Conservation (phyloP, 805 yeast species). For the Pichia eremophila region DNA sequence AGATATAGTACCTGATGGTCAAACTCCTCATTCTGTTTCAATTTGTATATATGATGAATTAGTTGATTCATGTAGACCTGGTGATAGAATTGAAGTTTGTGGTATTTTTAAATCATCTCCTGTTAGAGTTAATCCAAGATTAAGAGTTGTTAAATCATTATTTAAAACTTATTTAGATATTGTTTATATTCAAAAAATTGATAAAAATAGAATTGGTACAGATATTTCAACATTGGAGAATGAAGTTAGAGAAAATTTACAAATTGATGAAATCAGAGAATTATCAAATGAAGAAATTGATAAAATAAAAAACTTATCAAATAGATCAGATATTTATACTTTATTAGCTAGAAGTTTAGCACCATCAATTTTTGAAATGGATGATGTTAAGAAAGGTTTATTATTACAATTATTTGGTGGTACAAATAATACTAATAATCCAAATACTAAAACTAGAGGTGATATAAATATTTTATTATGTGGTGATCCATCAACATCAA, state of each 20-base stretch:
- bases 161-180: constrained; percentile 93
- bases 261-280: constrained; percentile 67
- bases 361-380: constrained; percentile 94
- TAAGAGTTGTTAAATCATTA: constrained; percentile 70
- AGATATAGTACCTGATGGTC: constrained; percentile 95
- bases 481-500: constrained; percentile 98
- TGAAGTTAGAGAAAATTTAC: constrained; percentile 50
- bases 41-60: constrained; percentile 92
- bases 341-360: constrained; percentile 84
- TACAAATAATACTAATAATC: constrained; percentile 74
- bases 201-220: constrained; percentile 68
- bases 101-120: constrained; percentile 93
- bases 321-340: constrained; percentile 75
- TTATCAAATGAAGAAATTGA: constrained; percentile 62
- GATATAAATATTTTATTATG: constrained; percentile 86
- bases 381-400: constrained; percentile 94
- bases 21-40: constrained; percentile 94
- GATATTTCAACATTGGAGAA: constrained; percentile 65
- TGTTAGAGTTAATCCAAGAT: constrained; percentile 77
- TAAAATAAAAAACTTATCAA: constrained; percentile 50
- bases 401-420: constrained; percentile 92
- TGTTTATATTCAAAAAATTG: constrained; percentile 83
- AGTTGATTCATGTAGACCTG: constrained; percentile 91
- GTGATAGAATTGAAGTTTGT: constrained; percentile 91
- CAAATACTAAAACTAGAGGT: constrained; percentile 94